Evolutionary conservation across 768 basidiomycete species (phyloP), one percentile per base, ranked within the genome.

Genomic region (Coprinellus micaceus): DNA sequence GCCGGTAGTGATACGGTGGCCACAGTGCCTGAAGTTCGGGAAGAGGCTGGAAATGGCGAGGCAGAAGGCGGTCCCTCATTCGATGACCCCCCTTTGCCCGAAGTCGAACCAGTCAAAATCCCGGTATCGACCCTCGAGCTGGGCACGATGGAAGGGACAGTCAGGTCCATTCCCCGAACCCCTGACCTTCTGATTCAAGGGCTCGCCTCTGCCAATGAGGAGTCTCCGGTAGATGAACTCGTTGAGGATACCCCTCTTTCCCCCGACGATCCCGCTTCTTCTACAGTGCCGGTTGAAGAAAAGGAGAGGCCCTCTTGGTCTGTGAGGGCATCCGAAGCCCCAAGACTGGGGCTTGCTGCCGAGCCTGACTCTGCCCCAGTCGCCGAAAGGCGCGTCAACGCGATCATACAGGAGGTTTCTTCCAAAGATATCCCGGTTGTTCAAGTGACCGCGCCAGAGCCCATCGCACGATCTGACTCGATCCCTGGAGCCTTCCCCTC

Each of bases 251-350:
- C 33, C 13, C 6, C 33, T 33, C 10, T 10, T 10, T 7, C 6
- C 40, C 7, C 13, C n/a, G 40, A 10, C 5, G 40, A 43, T 15
- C 48, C 29, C 29, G 22, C 15, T n/a, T 9, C 33, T 37, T 29
- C 19, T 12, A 7, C 30, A 33, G 19, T 51, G 12, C 29, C 21
- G 2, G 15, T n/a, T 2, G 17, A 9, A 29, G 49, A 51, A 7
- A 33, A 29, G 13, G 19, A 24, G 12, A 45, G 43, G 29, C 55
- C 55, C n/a, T 47, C 55, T 4, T 56, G 55, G 55, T 56, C 55
- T 29, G 2, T 56, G 6, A 17, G 55, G n/a, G 55, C 55, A 36
- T 22, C 55, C 2, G 55, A 56, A 44, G 55, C 55, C 7, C 49
- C 55, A 17, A 45, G 55, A 22, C 39, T 56, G 5, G 45, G 48